Conservation (phyloP, 495 filamentous ascomycete species). For the Aspergillus affinis region DNA sequence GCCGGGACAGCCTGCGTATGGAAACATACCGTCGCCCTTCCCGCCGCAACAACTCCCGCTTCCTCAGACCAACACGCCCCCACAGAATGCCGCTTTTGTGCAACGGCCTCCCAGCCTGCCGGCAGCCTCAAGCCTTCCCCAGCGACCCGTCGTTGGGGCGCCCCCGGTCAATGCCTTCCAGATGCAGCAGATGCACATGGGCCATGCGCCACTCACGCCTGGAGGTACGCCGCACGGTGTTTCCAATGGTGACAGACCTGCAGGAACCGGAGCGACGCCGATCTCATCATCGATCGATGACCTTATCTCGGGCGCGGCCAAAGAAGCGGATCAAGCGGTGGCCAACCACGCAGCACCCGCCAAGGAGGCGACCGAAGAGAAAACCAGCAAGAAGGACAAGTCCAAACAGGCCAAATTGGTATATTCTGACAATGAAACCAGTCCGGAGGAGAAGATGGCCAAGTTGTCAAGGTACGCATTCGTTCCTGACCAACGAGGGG, state of each 20-base stretch:
- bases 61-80: conserved; percentile 40
- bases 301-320: conserved; percentile 48
- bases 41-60: conserved; percentile 37
- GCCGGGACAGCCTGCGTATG: conserved; percentile 29
- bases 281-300: conserved; percentile 61
- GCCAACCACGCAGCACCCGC: conserved; percentile 19
- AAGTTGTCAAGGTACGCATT: conserved; percentile 74
- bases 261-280: conserved; percentile 21
- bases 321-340: conserved; percentile 35
- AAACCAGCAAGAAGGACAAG: conserved; percentile 62
- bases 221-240: conserved; percentile 26
- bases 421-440: conserved; percentile 73
- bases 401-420: conserved; percentile 69
- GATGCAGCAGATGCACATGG: conserved; percentile 66
- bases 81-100: conserved; percentile 38
- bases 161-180: conserved; percentile 57
- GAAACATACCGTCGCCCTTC: conserved; percentile 33
- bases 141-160: conserved; percentile 60
- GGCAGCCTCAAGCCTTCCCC: conserved; percentile 58
- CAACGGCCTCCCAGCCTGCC: conserved; percentile 53
- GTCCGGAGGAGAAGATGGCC: conserved; percentile 87
- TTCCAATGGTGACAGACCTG: conserved; percentile 40
- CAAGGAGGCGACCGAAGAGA: conserved; percentile 47
- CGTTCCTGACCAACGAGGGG: conserved; percentile 46
- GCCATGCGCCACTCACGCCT: conserved; percentile 39